A percentile compares a stretch with the other conserved stretches of the same genome.
Evolutionary conservation across 139 green algal species (phyloP).

Genomic region (Closterium sp.): DNA sequence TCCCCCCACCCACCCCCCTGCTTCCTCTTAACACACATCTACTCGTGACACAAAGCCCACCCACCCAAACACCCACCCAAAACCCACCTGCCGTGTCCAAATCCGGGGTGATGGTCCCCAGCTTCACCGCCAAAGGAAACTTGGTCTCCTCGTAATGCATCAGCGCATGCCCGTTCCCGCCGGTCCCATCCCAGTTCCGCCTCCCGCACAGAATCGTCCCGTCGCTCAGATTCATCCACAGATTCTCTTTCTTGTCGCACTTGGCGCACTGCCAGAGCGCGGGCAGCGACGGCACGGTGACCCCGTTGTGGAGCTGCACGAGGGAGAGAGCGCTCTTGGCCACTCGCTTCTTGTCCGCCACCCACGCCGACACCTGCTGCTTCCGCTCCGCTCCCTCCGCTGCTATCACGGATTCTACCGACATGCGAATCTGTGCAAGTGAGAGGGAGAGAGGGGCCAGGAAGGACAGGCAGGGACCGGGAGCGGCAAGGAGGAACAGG

Average conservation of each 20-base stretch:
- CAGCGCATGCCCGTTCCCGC: slow-evolving; percentile 88
- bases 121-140: slow-evolving; percentile 96
- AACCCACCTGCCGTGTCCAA: slow-evolving; percentile 15
- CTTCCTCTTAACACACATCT: not conserved
- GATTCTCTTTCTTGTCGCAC: slow-evolving; percentile 82
- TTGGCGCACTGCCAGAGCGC: slow-evolving; percentile 83
- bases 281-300: slow-evolving; percentile 74
- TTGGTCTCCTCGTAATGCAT: slow-evolving; percentile 85
- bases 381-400: slow-evolving; percentile 68
- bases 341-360: slow-evolving; percentile 62
- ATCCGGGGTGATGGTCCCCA: slow-evolving; percentile 93
- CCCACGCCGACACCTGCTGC: slow-evolving; percentile 38
- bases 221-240: slow-evolving; percentile 97
- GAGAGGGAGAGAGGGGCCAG: not conserved
- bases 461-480: no score
- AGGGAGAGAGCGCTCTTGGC: slow-evolving; percentile 82
- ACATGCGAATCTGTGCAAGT: slow-evolving; percentile 47
- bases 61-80: not conserved
- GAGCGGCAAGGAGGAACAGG: no score
- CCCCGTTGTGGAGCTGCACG: slow-evolving; percentile 72
- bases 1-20: not conserved
- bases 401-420: slow-evolving; percentile 66
- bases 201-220: slow-evolving; percentile 92
- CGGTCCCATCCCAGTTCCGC: slow-evolving; percentile 68
- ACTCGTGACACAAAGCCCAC: not conserved